Percentiles rank a stretch among this genome's conserved stretches.
These are phyloP conservation scores for Sporobolomyces pararoseus DNA, from an alignment of 768 basidiomycete genomes.

Conservation along the genomic window DNA sequence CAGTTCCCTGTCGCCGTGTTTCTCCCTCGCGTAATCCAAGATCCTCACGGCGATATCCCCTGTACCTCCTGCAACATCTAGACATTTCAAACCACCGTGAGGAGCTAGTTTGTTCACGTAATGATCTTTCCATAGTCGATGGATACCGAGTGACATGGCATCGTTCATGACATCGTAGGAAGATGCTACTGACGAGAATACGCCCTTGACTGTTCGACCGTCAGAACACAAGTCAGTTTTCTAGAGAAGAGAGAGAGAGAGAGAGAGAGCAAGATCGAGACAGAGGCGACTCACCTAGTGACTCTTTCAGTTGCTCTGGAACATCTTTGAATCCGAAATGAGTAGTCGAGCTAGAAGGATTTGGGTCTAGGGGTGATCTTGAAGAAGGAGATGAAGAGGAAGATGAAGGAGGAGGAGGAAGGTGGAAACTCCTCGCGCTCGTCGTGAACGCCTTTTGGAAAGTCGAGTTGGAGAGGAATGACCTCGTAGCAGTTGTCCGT, in stretches of 20 bases:
- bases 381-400: not conserved
- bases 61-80: slow-evolving; percentile 96
- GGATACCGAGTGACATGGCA: slow-evolving; percentile 93
- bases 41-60: slow-evolving; percentile 93
- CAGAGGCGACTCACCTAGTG: slow-evolving; percentile 53
- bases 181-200: slow-evolving; percentile 92
- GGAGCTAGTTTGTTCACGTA: slow-evolving; percentile 54
- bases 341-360: slow-evolving; percentile 48
- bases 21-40: slow-evolving; percentile 81
- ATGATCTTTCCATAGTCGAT: slow-evolving; percentile 93
- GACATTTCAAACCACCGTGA: slow-evolving; percentile 64
- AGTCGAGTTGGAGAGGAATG: not conserved
- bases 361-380: not conserved
- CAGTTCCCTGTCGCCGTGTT: slow-evolving; percentile 83
- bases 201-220: slow-evolving; percentile 73
- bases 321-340: slow-evolving; percentile 94
- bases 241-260: not conserved
- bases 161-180: slow-evolving; percentile 99
- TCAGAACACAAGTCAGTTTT: too few relatives aligned
- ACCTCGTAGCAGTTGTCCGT: not conserved
- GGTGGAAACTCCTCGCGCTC: not conserved
- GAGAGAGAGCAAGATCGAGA: not conserved
- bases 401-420: slow-evolving; percentile 2
- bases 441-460: not conserved
- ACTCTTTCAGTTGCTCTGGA: slow-evolving; percentile 79